Evolutionary conservation across 1,284 basidiomycete species (phyloP).

Genomic region (Chiua sp.): DNA sequence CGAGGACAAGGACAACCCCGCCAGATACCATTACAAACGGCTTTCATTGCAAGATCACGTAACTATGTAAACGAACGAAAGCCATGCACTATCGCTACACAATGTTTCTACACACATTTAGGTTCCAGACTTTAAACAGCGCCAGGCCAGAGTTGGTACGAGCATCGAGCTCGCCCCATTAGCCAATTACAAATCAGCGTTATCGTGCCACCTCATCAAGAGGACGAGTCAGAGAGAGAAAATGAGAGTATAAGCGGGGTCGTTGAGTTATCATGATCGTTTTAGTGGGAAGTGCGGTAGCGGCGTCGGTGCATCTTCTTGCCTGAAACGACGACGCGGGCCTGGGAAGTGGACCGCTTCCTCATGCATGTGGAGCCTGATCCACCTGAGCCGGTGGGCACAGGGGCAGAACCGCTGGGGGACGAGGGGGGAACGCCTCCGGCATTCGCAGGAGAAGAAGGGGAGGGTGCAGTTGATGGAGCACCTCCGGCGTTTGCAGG

Average conservation of each 20-base stretch:
- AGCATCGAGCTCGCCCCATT: neutral
- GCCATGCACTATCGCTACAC: neutral
- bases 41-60: neutral
- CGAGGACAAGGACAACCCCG: no score
- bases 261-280: neutral
- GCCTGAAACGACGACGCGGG: neutral
- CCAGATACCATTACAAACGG: neutral
- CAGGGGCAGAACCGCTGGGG: neutral
- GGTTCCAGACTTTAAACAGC: neutral
- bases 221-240: neutral
- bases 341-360: conserved; percentile 15
- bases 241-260: neutral
- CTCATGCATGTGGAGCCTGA: conserved; percentile 19
- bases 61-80: no score
- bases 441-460: conserved; percentile 1
- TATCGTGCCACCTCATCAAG: neutral
- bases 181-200: neutral
- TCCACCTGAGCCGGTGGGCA: conserved; percentile 11
- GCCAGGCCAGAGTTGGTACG: neutral
- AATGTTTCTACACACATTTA: neutral
- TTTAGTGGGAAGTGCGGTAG: conserved; percentile 16
- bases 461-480: neutral
- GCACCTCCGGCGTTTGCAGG: neutral
- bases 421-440: conserved; percentile 11
- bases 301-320: conserved; percentile 30